phyloP scores from a whole-genome alignment of 176 grass and related monocot species.

The Elaeis guineensis region DNA sequence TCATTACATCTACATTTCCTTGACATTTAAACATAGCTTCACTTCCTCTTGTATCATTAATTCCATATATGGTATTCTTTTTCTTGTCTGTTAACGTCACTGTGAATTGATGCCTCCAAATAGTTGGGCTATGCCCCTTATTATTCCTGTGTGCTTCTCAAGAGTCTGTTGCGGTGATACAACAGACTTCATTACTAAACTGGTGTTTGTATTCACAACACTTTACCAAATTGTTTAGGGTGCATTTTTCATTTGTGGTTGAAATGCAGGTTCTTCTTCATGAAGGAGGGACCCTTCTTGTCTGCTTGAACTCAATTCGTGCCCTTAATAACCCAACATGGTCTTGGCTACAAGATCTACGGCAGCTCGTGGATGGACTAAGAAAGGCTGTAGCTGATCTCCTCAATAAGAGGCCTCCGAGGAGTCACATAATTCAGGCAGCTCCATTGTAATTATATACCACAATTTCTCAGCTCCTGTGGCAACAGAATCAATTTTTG shows the following conservation, averaged over 20 bases:
- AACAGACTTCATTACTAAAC: no score
- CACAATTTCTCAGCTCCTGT: no score
- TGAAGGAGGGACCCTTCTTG: conserved; percentile 89
- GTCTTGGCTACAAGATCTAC: conserved; percentile 60
- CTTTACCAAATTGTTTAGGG: no score
- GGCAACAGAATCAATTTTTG: no score
- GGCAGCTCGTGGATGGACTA: conserved; percentile 34
- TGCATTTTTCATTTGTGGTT: neutral
- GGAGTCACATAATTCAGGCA: neutral
- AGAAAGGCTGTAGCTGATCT: conserved; percentile 34
- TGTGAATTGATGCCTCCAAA: no score
- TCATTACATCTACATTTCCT: conserved; percentile 3
- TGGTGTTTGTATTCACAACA: no score
- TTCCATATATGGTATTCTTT: no score
- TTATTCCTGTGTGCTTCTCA: no score
- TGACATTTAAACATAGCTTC: neutral
- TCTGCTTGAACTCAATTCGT: conserved; percentile 90
- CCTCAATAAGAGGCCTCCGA: conserved; percentile 29
- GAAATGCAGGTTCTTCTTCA: conserved; percentile 76
- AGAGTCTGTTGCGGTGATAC: no score
- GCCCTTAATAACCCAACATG: conserved; percentile 82
- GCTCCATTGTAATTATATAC: neutral
- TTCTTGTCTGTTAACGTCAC: no score
- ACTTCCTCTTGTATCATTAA: no score
- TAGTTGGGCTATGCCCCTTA: no score